Conservation (phyloP, 202 grass and related monocot species). For the Schoenoplectus tabernaemontani region DNA sequence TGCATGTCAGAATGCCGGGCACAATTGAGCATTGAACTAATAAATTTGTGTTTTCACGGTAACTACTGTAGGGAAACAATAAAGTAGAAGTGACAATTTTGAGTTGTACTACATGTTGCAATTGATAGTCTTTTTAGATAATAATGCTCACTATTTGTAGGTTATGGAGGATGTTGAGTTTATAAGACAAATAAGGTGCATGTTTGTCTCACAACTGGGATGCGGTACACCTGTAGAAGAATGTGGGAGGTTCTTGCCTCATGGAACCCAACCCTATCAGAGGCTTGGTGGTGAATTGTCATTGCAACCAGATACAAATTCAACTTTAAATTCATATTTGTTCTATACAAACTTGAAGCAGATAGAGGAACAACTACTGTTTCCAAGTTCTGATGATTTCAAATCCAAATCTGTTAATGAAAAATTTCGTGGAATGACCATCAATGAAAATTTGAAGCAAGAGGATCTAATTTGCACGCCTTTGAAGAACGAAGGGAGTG, state of each 20-base stretch:
- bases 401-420: constrained; percentile 29
- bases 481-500: constrained; percentile 25
- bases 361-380: constrained; percentile 2
- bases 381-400: constrained; percentile 23
- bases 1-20: neutral
- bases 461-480: constrained; percentile 4
- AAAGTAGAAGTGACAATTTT: neutral
- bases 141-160: constrained; percentile 13
- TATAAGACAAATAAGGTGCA: constrained; percentile 32
- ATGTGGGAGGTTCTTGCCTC: constrained; percentile 11
- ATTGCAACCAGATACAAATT: constrained; percentile 13
- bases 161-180: constrained; percentile 37
- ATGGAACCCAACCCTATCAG: constrained; percentile 3
- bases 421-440: constrained; percentile 33
- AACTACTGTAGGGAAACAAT: neutral
- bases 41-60: neutral
- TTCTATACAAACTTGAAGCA: constrained; percentile 18
- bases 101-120: neutral
- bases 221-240: neutral
- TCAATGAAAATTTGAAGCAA: constrained; percentile 25
- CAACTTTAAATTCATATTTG: constrained; percentile 17
- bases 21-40: neutral
- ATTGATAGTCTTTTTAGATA: neutral
- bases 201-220: constrained; percentile 26
- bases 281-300: constrained; percentile 6